Conservation (phyloP, 768 basidiomycete genomes). For the Tulasnella sp. region DNA sequence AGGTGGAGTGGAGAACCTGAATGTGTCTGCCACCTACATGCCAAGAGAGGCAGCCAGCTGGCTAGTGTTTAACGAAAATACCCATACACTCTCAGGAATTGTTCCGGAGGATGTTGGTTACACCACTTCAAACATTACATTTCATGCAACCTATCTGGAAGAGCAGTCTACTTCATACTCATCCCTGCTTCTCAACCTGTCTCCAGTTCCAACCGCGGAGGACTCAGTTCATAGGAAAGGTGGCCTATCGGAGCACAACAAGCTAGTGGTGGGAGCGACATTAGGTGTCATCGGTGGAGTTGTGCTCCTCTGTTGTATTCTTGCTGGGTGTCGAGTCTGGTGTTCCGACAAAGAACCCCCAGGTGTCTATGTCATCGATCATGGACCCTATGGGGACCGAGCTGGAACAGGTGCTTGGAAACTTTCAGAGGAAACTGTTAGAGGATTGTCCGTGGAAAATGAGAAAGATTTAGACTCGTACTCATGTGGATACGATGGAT, state of each 20-base stretch:
- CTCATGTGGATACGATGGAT: not conserved
- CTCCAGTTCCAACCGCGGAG: not conserved
- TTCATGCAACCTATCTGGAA: not conserved
- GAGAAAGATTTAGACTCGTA: not conserved
- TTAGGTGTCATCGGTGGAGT: conserved; percentile 1
- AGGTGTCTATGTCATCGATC: not conserved
- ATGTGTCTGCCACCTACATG: conserved; percentile 40
- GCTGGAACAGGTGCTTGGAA: too few species aligned
- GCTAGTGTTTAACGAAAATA: conserved; percentile 39
- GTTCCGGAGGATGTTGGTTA: conserved; percentile 32
- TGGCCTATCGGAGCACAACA: not conserved
- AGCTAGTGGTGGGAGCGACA: not conserved
- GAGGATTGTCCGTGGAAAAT: not conserved
- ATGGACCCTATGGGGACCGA: not conserved
- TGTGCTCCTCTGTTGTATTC: conserved; percentile 1
- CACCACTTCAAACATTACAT: conserved; percentile 15
- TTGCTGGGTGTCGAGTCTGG: not conserved
- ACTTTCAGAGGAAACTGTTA: too few species aligned
- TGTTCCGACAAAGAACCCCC: not conserved
- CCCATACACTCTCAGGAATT: conserved; percentile 40
- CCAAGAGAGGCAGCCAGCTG: conserved; percentile 34
- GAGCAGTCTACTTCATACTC: not conserved
- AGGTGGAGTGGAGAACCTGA: not conserved
- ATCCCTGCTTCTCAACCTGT: conserved; percentile 4
- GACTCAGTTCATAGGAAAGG: not conserved